A percentile compares a stretch with the other conserved stretches of the same genome.
Evolutionary conservation across 495 filamentous ascomycete genomes (phyloP).

Genomic region (Aspergillus sparsus): DNA sequence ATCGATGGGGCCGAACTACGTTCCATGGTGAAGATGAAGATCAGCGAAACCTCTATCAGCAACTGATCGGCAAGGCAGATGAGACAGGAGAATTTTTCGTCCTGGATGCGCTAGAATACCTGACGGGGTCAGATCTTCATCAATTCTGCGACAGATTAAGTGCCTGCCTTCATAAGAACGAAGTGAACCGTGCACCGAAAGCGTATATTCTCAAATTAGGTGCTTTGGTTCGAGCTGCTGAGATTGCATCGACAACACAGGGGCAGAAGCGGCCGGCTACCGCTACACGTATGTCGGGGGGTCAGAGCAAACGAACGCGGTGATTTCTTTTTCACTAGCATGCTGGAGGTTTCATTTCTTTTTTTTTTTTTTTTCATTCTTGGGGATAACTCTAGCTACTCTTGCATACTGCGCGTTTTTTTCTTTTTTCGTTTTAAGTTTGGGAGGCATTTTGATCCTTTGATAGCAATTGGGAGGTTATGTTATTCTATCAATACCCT

Average conservation of each 20-base stretch:
- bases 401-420: neutral
- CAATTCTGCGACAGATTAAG: conserved; percentile 36
- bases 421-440: neutral
- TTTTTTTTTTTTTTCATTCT: neutral
- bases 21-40: conserved; percentile 48
- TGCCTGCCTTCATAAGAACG: conserved; percentile 40
- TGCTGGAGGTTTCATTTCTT: neutral
- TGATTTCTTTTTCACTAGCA: conserved; percentile 18
- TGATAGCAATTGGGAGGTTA: conserved; percentile 2
- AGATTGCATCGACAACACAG: conserved; percentile 26
- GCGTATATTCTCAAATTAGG: conserved; percentile 39
- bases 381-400: neutral
- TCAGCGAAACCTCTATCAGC: conserved; percentile 52
- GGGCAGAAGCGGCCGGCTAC: conserved; percentile 42
- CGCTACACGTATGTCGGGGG: conserved; percentile 25
- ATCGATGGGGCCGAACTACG: conserved; percentile 38
- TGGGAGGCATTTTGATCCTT: conserved; percentile 7
- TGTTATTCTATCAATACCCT: conserved; percentile 15
- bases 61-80: conserved; percentile 46
- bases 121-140: conserved; percentile 36
- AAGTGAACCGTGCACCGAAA: conserved; percentile 43
- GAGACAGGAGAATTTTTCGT: conserved; percentile 43
- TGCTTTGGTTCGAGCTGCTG: conserved; percentile 34
- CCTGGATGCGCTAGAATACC: conserved; percentile 42
- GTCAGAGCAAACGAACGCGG: conserved; percentile 39